Base-by-base conservation (phyloP, 2,329 filamentous ascomycete species). In the Fusarium sp. region DNA sequence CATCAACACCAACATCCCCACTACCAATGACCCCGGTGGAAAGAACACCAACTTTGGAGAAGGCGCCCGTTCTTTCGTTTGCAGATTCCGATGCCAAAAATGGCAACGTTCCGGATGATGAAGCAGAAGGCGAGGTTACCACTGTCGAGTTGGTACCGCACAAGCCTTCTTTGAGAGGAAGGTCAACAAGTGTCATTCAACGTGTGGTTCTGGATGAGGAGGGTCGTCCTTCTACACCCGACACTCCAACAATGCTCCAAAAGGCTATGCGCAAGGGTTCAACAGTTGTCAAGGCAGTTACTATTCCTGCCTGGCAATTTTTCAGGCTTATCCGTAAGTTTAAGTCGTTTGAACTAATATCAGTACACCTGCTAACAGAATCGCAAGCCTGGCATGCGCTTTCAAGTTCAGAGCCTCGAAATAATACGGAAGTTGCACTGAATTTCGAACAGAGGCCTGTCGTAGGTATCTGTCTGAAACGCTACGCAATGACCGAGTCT, bases 231-330 rank as follows among this genome's bases (percentile, higher is more conserved):
- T 76, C 81, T 7, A 81, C 82, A 41, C 70, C 82, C 4, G 83
- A 85, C 27, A 78, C 81, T 16, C 75, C 78, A 18, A 82, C 78
- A 16, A 75, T 85, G 30, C 77, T 84, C 43, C 81, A 83, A 66
- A 82, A 78, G 78, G 81, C 71, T 79, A 83, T 74, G 79, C 78
- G 72, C 77, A 85, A 77, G 79, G 83, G 72, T 12, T 87, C 86
- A 15, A 84, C 82, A 3, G 83, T 85, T 60, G 84, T 82, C 72
- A 97, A 95, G 76, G 94, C 97, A 74, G 92, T 98, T 16, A 91
- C 95, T 62, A 97, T 98, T 84, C 95, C 95, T 40, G 96, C 96
- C 3, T 98, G 94, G 94, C 95, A 98, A 76, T 97, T 98, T 77
- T 98, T 98, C 81, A 94, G 92, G 75, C 84, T 98, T 27, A 94